A percentile compares a stretch with the other conserved stretches of the same genome.
phyloP scores from a whole-genome alignment of 352 stramenopile genomes.

The Phytophthora pluvialis region DNA sequence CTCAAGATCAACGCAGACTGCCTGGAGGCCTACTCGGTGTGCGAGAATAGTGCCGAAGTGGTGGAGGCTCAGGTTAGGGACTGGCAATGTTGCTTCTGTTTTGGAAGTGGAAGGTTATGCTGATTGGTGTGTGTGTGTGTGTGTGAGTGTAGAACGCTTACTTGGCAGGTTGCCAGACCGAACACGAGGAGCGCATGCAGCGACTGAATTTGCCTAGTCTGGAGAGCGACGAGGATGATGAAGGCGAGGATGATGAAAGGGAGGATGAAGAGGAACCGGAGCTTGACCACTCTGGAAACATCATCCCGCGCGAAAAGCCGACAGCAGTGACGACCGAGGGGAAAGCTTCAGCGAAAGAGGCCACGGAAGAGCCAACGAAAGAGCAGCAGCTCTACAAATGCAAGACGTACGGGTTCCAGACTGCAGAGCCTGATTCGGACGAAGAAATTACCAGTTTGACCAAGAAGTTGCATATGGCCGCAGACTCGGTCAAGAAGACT shows the following conservation, averaged over 20 bases:
- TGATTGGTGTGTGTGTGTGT: conserved; percentile 24
- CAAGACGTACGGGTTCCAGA: conserved; percentile 48
- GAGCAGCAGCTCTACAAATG: conserved; percentile 58
- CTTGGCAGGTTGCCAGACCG: conserved; percentile 64
- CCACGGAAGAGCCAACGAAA: conserved; percentile 25
- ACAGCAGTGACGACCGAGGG: not conserved
- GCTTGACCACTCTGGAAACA: conserved; percentile 47
- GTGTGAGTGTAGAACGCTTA: conserved; percentile 53
- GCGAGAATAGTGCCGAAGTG: conserved; percentile 74
- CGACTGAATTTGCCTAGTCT: conserved; percentile 68
- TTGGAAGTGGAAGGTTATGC: conserved; percentile 6
- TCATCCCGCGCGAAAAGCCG: conserved; percentile 33
- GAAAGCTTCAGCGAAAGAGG: conserved; percentile 18
- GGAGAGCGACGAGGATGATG: conserved; percentile 61
- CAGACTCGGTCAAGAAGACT: conserved; percentile 65
- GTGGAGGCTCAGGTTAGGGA: conserved; percentile 67
- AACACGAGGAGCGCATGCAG: conserved; percentile 60
- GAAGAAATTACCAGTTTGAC: conserved; percentile 63
- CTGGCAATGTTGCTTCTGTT: not conserved
- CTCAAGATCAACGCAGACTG: conserved; percentile 95
- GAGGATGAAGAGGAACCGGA: conserved; percentile 40
- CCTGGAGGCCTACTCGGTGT: conserved; percentile 86
- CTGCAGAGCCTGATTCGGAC: conserved; percentile 48
- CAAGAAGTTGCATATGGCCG: conserved; percentile 65
- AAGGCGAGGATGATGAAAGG: conserved; percentile 52